Evolutionary conservation across 495 filamentous ascomycete genomes (phyloP).

Genomic region (Sordaria brevicollis): DNA sequence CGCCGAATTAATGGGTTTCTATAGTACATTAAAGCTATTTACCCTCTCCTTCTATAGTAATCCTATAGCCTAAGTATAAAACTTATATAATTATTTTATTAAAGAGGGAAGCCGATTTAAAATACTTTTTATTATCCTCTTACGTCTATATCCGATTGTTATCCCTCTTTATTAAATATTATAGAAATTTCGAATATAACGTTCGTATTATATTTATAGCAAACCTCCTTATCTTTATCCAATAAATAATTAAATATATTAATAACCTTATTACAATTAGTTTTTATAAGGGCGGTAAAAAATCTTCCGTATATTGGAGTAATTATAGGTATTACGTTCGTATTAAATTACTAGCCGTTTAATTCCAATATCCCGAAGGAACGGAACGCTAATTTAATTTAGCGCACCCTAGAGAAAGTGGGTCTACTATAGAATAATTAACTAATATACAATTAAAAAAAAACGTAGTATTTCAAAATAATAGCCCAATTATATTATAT

Average conservation of each 20-base stretch:
- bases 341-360: too few species aligned
- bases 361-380: background rate
- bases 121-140: conserved; percentile 57
- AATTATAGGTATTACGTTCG: too few species aligned
- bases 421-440: background rate
- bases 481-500: too few species aligned
- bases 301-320: too few species aligned
- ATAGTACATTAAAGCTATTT: conserved; percentile 28
- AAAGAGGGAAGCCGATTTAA: conserved; percentile 56
- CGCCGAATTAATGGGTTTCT: conserved; percentile 20
- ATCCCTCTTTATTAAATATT: too few species aligned
- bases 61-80: conserved; percentile 54
- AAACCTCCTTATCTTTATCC: too few species aligned
- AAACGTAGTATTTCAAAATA: background rate
- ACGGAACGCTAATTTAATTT: background rate
- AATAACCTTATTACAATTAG: conserved; percentile 43
- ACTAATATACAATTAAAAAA: background rate
- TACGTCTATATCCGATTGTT: too few species aligned
- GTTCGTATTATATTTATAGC: too few species aligned
- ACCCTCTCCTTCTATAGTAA: conserved; percentile 30
- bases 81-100: conserved; percentile 58
- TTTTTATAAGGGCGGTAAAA: too few species aligned
- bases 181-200: too few species aligned
- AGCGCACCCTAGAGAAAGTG: background rate
- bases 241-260: background rate